Conservation (phyloP, 306 rosid species). For the Sesbania bispinosa region DNA sequence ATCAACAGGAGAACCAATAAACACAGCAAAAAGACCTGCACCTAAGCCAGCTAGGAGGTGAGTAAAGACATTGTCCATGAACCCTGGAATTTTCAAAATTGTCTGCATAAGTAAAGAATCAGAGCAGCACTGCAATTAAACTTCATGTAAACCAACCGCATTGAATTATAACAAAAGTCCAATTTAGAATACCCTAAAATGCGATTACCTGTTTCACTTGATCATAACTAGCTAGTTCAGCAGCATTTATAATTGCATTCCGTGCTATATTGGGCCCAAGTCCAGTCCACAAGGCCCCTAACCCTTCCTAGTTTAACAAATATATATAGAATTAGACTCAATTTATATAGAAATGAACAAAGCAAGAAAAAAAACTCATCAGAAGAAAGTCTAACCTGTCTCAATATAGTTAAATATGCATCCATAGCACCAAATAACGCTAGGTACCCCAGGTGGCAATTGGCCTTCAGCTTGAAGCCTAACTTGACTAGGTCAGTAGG, state of each 20-base stretch:
- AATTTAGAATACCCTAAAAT: conserved; percentile 20
- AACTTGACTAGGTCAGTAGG: conserved; percentile 95
- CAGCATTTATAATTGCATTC: conserved; percentile 93
- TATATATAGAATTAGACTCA: background rate
- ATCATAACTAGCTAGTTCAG: conserved; percentile 98
- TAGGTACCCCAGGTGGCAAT: conserved; percentile 74
- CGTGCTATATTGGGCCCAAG: conserved; percentile 87
- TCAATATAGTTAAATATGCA: conserved; percentile 73
- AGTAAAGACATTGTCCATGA: conserved; percentile 78
- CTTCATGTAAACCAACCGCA: conserved; percentile 21
- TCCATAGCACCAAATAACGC: conserved; percentile 89
- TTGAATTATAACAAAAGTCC: conserved; percentile 11
- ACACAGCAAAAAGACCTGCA: conserved; percentile 95
- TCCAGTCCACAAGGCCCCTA: conserved; percentile 92
- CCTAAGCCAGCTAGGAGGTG: conserved; percentile 96
- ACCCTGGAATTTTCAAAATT: conserved; percentile 98
- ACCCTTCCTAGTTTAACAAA: conserved; percentile 66
- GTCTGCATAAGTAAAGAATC: conserved; percentile 92
- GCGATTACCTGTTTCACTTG: conserved; percentile 76
- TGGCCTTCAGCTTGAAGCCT: conserved; percentile 96
- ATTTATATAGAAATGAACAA: background rate
- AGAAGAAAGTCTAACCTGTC: conserved; percentile 53
- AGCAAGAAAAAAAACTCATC: background rate
- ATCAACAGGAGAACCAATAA: conserved; percentile 95
- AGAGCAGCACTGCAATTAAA: conserved; percentile 53